Conservation (phyloP, 768 basidiomycete species). For the Leccinum obscurum region DNA sequence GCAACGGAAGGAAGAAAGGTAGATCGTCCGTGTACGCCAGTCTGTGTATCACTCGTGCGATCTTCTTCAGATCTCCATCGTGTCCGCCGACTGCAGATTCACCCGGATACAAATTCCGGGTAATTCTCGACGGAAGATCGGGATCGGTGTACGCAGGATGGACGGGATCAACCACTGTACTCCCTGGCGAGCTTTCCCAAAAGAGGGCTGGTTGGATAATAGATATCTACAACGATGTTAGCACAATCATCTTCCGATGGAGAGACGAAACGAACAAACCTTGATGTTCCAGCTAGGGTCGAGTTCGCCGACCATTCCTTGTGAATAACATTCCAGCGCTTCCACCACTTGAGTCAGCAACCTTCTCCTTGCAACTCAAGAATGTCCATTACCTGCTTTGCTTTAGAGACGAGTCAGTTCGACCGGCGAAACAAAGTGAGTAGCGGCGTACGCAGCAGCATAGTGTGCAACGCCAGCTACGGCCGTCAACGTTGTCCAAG, state of each 20-base stretch:
- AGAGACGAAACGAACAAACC: constrained; percentile 33
- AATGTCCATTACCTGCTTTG: constrained; percentile 25
- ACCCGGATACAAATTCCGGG: constrained; percentile 12
- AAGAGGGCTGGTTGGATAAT: constrained; percentile 28
- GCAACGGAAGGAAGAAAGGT: constrained; percentile 28
- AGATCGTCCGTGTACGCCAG: constrained; percentile 25
- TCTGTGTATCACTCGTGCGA: constrained; percentile 21
- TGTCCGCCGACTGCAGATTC: constrained; percentile 1
- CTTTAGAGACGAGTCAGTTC: constrained; percentile 12
- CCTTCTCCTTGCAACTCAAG: neutral
- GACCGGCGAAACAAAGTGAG: neutral
- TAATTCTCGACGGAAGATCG: constrained; percentile 17
- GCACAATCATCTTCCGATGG: neutral
- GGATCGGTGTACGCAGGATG: constrained; percentile 24
- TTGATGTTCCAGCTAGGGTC: constrained; percentile 51
- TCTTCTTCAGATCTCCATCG: constrained; percentile 25
- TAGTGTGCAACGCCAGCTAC: constrained; percentile 18
- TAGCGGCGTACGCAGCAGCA: constrained; percentile 28
- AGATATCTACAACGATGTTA: constrained; percentile 19
- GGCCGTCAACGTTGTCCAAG: constrained; percentile 27
- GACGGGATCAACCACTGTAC: constrained; percentile 5
- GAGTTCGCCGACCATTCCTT: constrained; percentile 40
- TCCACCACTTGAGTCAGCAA: constrained; percentile 7
- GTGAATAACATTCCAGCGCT: constrained; percentile 42
- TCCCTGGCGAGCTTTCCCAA: constrained; percentile 15